These are phyloP conservation scores for Epichloe coenophiala DNA, from an alignment of 2,329 filamentous ascomycete species.

Conservation along the genomic window DNA sequence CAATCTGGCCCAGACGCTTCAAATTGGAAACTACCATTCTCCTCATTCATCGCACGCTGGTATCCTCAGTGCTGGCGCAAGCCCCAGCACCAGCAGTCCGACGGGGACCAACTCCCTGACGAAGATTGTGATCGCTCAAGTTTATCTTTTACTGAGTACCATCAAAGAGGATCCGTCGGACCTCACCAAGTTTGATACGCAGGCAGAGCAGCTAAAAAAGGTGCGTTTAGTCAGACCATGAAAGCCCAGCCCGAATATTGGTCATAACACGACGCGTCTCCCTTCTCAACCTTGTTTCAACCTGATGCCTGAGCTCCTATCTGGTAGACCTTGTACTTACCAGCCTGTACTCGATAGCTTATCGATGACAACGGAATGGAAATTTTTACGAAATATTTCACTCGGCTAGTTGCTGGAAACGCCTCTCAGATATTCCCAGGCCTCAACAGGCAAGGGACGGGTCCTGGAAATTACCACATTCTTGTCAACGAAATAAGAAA, in stretches of 20 bases:
- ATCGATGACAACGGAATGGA: constrained; percentile 99
- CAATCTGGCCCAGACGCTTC: constrained; percentile 43
- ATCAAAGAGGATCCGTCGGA: constrained; percentile 81
- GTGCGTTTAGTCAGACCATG: constrained; percentile 34
- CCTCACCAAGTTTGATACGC: constrained; percentile 79
- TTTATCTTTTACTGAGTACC: constrained; percentile 85
- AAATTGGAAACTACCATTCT: constrained; percentile 42
- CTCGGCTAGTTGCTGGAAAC: constrained; percentile 83
- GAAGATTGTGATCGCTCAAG: constrained; percentile 90
- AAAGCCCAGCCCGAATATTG: not conserved
- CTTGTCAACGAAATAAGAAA: constrained; percentile 77
- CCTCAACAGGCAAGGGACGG: constrained; percentile 57
- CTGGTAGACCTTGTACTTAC: constrained; percentile 9
- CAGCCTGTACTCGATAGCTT: constrained; percentile 40
- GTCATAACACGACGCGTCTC: not conserved
- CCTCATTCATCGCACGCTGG: constrained; percentile 43
- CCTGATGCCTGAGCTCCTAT: not conserved
- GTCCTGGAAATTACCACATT: constrained; percentile 71
- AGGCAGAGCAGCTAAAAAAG: constrained; percentile 87
- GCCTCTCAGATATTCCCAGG: constrained; percentile 81
- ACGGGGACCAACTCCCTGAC: constrained; percentile 56
- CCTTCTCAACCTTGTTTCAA: not conserved
- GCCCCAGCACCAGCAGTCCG: constrained; percentile 48
- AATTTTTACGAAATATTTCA: constrained; percentile 91
- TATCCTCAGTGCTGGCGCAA: constrained; percentile 45